Evolutionary conservation across 2,329 filamentous ascomycete genomes (phyloP), one percentile per base, ranked within the genome.

Genomic region (Epicoccum nigrum): DNA sequence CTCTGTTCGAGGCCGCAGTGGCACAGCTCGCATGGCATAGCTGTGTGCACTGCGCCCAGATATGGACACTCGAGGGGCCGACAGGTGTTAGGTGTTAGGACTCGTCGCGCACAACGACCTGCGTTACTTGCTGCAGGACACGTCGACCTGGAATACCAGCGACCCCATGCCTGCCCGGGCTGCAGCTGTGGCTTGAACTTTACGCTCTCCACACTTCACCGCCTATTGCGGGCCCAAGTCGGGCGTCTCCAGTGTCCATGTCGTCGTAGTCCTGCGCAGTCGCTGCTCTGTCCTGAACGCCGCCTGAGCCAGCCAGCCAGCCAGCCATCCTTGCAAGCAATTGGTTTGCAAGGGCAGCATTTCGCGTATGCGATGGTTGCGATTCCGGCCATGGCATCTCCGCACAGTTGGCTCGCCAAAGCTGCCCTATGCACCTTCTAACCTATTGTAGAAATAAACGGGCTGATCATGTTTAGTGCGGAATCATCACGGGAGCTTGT

Each of bases 381-480:
- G 44, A 59, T 56, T 57, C 59, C 37, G 31, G 40, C 51, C 47
- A 49, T 57, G 56, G 7, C 53, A 11, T 60, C 63, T 65, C 62
- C 60, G 58, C 63, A 65, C 46, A 54, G 52, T 54, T 61, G 63
- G 59, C 61, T 64, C 59, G 57, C 55, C 45, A 54, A 54, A 49
- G 37, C 45, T 45, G 44, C 50, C 50, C 50, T 54, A 54, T 54
- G 50, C 50, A 48, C 50, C 33, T 37, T 4, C 45, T 54, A 54
- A 37, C 50, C 31, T 20, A 17, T 41, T 54, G 11, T 19, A 45
- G 50, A 3, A 53, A 48, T 19, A n/a, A 15, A 15, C 59, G 58
- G 55, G 58, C 60, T 64, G 62, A 64, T 64, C 50, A 35, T 60
- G 46, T 55, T 37, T 70, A 72, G 68, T 67, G 59, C 63, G 59